A percentile compares a stretch with the other conserved stretches of the same genome.
Conservation (phyloP, 768 basidiomycete genomes). For the Macrolepiota fuliginosa region DNA sequence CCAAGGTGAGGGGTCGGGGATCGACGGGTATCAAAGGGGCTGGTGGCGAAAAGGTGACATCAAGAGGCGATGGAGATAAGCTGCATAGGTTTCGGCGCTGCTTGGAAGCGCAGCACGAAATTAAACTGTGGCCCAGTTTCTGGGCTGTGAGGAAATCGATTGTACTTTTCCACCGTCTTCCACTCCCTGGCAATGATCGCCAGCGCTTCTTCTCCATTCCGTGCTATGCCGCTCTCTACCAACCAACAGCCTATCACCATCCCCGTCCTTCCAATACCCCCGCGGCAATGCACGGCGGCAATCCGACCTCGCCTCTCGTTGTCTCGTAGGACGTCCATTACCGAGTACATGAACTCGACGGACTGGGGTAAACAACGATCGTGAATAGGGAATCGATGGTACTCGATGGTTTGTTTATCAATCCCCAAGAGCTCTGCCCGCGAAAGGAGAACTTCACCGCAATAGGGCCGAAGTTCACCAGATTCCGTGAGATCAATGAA, state of each 20-base stretch:
- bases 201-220: constrained; percentile 63
- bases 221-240: constrained; percentile 60
- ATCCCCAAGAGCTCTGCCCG: constrained; percentile 58
- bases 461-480: constrained; percentile 73
- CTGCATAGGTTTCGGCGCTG: constrained; percentile 11
- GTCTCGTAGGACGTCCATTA: constrained; percentile 58
- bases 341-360: constrained; percentile 52
- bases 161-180: constrained; percentile 77
- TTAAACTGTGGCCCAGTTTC: constrained; percentile 80
- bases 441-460: constrained; percentile 41
- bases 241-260: constrained; percentile 71
- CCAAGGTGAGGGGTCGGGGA: not conserved
- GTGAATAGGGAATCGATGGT: constrained; percentile 77
- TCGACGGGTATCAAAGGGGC: not conserved
- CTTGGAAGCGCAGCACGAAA: constrained; percentile 61
- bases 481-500: constrained; percentile 84
- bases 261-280: constrained; percentile 75
- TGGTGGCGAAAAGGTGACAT: not conserved
- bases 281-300: constrained; percentile 76
- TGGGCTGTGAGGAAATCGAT: constrained; percentile 70
- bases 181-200: constrained; percentile 65
- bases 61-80: constrained; percentile 2
- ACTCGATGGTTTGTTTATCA: constrained; percentile 54
- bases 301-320: constrained; percentile 58
- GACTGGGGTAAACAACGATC: constrained; percentile 69